Base-by-base conservation (phyloP, 805 yeast genomes). In the Yarrowia sp. region DNA sequence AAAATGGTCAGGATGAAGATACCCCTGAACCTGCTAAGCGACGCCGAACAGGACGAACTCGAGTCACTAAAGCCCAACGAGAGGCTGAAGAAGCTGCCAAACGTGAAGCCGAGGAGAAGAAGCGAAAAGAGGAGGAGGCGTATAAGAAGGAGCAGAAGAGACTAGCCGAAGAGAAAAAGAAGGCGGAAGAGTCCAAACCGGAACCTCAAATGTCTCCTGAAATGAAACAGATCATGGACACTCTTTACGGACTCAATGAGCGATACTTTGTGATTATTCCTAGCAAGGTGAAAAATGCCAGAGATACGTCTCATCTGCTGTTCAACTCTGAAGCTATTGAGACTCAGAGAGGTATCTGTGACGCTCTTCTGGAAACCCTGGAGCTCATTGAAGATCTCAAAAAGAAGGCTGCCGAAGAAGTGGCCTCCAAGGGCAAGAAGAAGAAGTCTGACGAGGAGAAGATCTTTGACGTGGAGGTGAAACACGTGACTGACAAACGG, bases 231-330 rank as follows among this genome's bases (percentile, higher is more conserved):
- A 2, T 48, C 56, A 38, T 48, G 14, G 14, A 19, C n/a, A 38
- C 1, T 35, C 36, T 63, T 10, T 63, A 63, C 48, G 1, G 22
- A 14, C 46, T 63, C 38, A 63, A 63, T 48, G 67, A 63, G 11
- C 80, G 80, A 52, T 91, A 84, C 79, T 87, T 86, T 78, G 73
- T 88, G 38, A 85, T 86, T 69, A 63, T 63, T 36, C 67, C 67
- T 26, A 63, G 48, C 67, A 63, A 49, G 56, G 67, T 63, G 41
- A 63, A 63, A 12, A 63, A 63, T 10, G 67, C 67, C 2, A 46
- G 67, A 3, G 67, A 63, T 11, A 63, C 48, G 11, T 1, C n/a
- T 2, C 67, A 63, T 15, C 40, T 63, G n/a, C 38, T 63, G 4
- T 63, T 63, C 56, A 38, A 52, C 32, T 16, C 55, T 48, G 38